phyloP scores from a whole-genome alignment of 352 stramenopile species.

The Phytophthora pseudosyringae region DNA sequence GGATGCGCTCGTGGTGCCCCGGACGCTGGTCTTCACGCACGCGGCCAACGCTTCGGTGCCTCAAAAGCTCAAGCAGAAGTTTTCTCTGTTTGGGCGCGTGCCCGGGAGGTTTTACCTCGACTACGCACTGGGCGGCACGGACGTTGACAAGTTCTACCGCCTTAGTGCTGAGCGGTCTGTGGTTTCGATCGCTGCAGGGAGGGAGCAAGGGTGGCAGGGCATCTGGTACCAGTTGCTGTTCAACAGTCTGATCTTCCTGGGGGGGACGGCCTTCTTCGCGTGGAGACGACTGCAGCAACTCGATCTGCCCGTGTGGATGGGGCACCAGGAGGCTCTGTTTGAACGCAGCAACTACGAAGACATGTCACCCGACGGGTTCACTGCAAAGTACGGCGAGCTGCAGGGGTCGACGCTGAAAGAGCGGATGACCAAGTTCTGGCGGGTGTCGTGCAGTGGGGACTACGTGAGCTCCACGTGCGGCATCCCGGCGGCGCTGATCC shows the following conservation, averaged over 20 bases:
- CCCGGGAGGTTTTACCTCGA: conserved; percentile 65
- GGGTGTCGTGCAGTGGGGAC: conserved; percentile 48
- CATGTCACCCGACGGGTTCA: conserved; percentile 46
- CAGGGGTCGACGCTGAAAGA: conserved; percentile 42
- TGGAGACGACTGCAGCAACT: conserved; percentile 63
- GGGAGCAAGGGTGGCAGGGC: conserved; percentile 61
- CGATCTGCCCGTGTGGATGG: conserved; percentile 69
- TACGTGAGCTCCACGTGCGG: conserved; percentile 73
- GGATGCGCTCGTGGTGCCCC: conserved; percentile 42
- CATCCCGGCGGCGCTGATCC: conserved; percentile 67
- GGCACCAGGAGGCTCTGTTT: conserved; percentile 66
- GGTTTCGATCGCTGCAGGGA: conserved; percentile 52
- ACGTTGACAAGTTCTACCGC: conserved; percentile 45
- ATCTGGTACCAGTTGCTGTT: conserved; percentile 72
- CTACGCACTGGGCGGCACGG: conserved; percentile 50
- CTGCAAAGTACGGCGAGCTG: conserved; percentile 58
- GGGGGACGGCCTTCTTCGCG: conserved; percentile 63
- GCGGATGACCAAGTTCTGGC: conserved; percentile 57
- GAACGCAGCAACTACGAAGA: conserved; percentile 79
- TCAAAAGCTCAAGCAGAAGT: conserved; percentile 39
- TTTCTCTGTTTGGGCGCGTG: conserved; percentile 48
- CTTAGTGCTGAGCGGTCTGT: conserved; percentile 62
- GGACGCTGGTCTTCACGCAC: conserved; percentile 48
- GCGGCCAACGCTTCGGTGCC: conserved; percentile 22
- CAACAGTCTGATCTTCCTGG: conserved; percentile 65